Evolutionary conservation across 2,329 filamentous ascomycete genomes (phyloP), one percentile per base, ranked within the genome.

Genomic region (Plenodomus biglobosus): DNA sequence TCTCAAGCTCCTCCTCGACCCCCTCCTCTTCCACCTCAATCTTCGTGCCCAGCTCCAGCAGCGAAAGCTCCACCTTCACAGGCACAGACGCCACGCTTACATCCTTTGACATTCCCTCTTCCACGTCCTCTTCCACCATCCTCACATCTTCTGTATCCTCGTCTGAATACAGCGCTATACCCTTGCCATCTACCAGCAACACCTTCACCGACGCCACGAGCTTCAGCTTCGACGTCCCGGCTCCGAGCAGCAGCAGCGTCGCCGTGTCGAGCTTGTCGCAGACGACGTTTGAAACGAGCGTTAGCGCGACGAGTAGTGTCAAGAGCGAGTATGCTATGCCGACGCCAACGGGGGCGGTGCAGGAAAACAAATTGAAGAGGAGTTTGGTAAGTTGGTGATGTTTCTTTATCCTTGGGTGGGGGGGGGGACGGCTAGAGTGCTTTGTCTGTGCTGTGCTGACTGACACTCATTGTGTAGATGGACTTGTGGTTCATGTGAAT

Each of bases 401-500:
- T 24, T 24, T 24, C 5, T 5, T 5, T 24, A 10, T 24, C 22
- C 5, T 5, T 24, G 13, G 6, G 32, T 35, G 5, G 6, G 32
- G 16, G 22, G 18, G 11, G 4, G 16, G 3, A n/a, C n/a, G n/a
- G n/a, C n/a, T n/a, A n/a, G n/a, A n/a, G n/a, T n/a, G n/a, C n/a
- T n/a, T n/a, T n/a, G n/a, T n/a, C n/a, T n/a, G n/a, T n/a, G n/a
- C n/a, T n/a, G n/a, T n/a, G n/a, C n/a, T n/a, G n/a, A n/a, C n/a
- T n/a, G n/a, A n/a, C n/a, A n/a, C n/a, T n/a, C n/a, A n/a, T 11
- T 41, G n/a, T 24, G 16, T 21, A 55, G 52, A 49, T 55, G 49
- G 43, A 38, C 10, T 39, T 47, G 46, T 55, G 52, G 52, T 55
- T 52, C 16, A 22, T 55, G 42, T 55, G 24, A 46, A 32, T 24